phyloP scores from a whole-genome alignment of 139 green algal genomes.

The Trebouxia sp. region DNA sequence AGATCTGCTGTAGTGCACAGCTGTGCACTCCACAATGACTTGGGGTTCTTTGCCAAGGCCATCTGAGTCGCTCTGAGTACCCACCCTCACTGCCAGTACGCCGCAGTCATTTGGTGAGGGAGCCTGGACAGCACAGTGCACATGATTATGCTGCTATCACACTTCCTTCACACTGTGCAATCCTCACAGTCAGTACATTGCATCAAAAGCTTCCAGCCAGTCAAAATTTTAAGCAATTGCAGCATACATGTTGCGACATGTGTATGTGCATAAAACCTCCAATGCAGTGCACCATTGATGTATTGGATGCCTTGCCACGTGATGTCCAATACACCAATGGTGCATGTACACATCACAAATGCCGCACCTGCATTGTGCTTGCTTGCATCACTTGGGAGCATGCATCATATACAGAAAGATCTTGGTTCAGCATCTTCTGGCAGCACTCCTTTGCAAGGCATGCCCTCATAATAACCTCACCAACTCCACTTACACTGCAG shows the following conservation, averaged over 20 bases:
- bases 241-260: too few relatives aligned
- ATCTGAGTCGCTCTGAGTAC: not conserved
- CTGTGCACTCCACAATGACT: slow-evolving; percentile 49
- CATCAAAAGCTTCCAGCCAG: too few relatives aligned
- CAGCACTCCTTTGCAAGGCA: slow-evolving; percentile 53
- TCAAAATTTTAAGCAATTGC: too few relatives aligned
- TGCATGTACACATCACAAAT: too few relatives aligned
- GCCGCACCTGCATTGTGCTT: not conserved
- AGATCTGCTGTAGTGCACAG: slow-evolving; percentile 47
- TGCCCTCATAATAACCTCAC: slow-evolving; percentile 68
- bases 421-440: not conserved
- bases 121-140: too few relatives aligned
- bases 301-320: too few relatives aligned
- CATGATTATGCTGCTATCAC: too few relatives aligned
- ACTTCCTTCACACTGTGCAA: too few relatives aligned
- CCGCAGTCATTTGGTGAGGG: slow-evolving; percentile 46
- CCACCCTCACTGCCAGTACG: slow-evolving; percentile 43
- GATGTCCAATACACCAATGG: too few relatives aligned
- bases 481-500: slow-evolving; percentile 71
- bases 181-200: too few relatives aligned
- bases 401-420: not conserved
- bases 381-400: not conserved
- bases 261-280: too few relatives aligned
- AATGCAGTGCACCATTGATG: not conserved
- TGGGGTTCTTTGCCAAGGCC: not conserved